Evolutionary conservation across 805 yeast species (phyloP), one percentile per base, ranked within the genome.

Genomic region (Wickerhamomyces silvicola): DNA sequence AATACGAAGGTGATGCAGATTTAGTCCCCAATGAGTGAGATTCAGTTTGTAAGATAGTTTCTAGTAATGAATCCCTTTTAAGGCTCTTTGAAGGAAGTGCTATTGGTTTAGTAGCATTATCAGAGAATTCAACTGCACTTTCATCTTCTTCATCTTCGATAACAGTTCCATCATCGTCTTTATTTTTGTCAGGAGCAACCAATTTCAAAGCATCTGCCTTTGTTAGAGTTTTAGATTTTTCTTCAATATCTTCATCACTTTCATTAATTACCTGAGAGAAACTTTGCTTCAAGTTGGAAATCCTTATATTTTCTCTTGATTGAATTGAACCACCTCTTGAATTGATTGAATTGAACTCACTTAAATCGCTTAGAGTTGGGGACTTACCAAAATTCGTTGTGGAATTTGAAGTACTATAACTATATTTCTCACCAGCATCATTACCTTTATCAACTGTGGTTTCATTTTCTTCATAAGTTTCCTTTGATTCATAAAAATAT

Each of bases 321-420:
- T 16, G 39, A 28, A 30, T 32, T 22, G 29, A 45, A 18, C 13
- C 31, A 7, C 24, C 32, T 18, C 14, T 23, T 4, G 36, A 28
- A 13, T 21, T 33, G 3, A 33, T 8, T 9, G 32, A 33, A 11
- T 40, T 44, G 14, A 45, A 37, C 14, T 50, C 54, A 22, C 54
- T 50, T n/a, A 51, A 24, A 25, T 51, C 56, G 13, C 54, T 46
- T 7, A 51, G 17, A 4, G 49, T 34, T 12, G 56, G 55, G 0
- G 52, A 45, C 27, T 48, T 50, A 5, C 55, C 54, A 29, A 42
- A 48, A 26, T 41, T 41, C 6, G 23, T 7, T 3, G 55, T 46
- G 0, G 56, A 50, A 23, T 45, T 47, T 1, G 56, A 51, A 1
- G 55, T 43, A n/a, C 54, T 46, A 26, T 51, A 51, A n/a, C 41